phyloP scores from a whole-genome alignment of 2,329 filamentous ascomycete genomes.

The Zelopaecilomyces penicillatus region DNA sequence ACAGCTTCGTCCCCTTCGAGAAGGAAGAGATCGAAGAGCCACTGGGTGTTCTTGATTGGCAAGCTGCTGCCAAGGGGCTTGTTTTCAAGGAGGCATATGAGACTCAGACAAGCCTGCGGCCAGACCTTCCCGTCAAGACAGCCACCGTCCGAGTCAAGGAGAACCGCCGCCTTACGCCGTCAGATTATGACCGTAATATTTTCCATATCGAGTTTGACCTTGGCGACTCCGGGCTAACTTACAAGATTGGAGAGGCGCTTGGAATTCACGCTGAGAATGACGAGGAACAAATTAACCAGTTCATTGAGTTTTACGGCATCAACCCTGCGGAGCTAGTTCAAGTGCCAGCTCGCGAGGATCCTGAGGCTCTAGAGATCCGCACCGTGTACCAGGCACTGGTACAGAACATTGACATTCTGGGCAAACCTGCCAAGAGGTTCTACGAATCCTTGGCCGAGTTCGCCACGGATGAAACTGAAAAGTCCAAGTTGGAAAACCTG shows the following conservation, averaged over 20 bases:
- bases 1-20: constrained; percentile 74
- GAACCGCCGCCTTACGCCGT: constrained; percentile 84
- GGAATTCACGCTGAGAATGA: constrained; percentile 96
- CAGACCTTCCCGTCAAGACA: constrained; percentile 80
- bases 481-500: constrained; percentile 68
- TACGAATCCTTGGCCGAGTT: constrained; percentile 88
- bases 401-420: constrained; percentile 94
- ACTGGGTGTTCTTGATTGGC: constrained; percentile 63
- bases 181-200: constrained; percentile 92
- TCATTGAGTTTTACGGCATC: constrained; percentile 85
- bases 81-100: constrained; percentile 92
- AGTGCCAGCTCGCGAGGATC: constrained; percentile 76
- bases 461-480: constrained; percentile 73
- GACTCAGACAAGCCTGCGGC: constrained; percentile 65
- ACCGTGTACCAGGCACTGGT: constrained; percentile 87
- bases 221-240: constrained; percentile 80
- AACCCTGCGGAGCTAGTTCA: constrained; percentile 79
- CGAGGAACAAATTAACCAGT: constrained; percentile 64
- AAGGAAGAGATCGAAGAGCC: constrained; percentile 66
- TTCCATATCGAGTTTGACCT: constrained; percentile 99
- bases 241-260: constrained; percentile 94
- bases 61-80: constrained; percentile 76
- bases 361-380: constrained; percentile 67
- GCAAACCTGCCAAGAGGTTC: constrained; percentile 94
- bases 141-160: constrained; percentile 85